phyloP scores from a whole-genome alignment of 2,329 filamentous ascomycete genomes.

The Xenosphaeropsis pyriputrescens region DNA sequence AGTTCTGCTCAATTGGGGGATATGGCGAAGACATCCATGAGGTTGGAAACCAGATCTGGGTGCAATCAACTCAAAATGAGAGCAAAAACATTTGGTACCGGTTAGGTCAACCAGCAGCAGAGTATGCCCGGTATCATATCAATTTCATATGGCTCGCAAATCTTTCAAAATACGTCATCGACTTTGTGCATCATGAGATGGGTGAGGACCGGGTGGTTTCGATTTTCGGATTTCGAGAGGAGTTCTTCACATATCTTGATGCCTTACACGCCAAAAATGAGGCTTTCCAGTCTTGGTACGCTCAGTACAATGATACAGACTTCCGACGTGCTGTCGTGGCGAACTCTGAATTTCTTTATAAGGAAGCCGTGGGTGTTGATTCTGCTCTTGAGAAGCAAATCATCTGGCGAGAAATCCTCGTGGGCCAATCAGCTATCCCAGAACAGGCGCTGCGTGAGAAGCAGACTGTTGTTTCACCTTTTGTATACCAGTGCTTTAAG shows the following conservation, averaged over 20 bases:
- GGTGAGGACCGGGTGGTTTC: constrained; percentile 21
- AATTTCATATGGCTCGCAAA: constrained; percentile 59
- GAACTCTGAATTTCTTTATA: constrained; percentile 48
- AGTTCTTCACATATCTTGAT: constrained; percentile 43
- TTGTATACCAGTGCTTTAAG: constrained; percentile 48
- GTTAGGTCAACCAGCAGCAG: constrained; percentile 34
- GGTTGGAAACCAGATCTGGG: constrained; percentile 42
- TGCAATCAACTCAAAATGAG: constrained; percentile 36
- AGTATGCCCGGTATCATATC: constrained; percentile 46
- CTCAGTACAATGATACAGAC: constrained; percentile 35
- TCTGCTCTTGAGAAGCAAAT: constrained; percentile 13
- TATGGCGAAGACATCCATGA: constrained; percentile 38
- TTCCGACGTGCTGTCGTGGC: constrained; percentile 47
- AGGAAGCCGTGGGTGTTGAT: constrained; percentile 37
- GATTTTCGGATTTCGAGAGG: constrained; percentile 37
- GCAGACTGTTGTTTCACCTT: constrained; percentile 55
- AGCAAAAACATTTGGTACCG: constrained; percentile 44
- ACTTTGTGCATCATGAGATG: constrained; percentile 28
- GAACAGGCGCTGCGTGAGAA: constrained; percentile 10
- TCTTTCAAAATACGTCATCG: constrained; percentile 56
- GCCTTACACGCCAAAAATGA: constrained; percentile 24
- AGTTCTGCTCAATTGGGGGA: constrained; percentile 46
- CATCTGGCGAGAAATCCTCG: constrained; percentile 21
- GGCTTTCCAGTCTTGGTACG: constrained; percentile 38
- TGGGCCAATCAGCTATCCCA: constrained; percentile 15